These are phyloP conservation scores for Ostreobium quekettii DNA, from an alignment of 139 green algal species.

Conservation along the genomic window DNA sequence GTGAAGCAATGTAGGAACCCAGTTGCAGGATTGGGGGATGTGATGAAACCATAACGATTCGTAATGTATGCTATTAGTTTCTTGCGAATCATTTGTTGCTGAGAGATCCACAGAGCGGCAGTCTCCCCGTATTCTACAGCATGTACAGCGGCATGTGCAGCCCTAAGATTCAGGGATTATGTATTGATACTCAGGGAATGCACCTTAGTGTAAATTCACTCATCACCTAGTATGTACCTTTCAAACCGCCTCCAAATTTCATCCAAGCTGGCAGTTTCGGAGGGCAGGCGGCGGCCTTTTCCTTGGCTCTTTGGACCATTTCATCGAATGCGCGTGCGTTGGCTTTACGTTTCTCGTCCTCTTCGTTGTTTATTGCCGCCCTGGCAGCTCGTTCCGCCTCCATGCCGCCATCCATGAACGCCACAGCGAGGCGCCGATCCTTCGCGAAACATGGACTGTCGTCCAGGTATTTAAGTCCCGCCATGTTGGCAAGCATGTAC, in stretches of 20 bases:
- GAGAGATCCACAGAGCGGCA: too few species aligned
- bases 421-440: slow-evolving; percentile 47
- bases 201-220: too few species aligned
- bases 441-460: slow-evolving; percentile 48
- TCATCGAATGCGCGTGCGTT: slow-evolving; percentile 49
- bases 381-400: slow-evolving; percentile 28
- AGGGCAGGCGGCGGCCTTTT: slow-evolving; percentile 28
- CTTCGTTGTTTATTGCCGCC: slow-evolving; percentile 34
- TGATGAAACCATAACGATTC: too few species aligned
- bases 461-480: slow-evolving; percentile 59
- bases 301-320: slow-evolving; percentile 42
- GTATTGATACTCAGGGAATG: too few species aligned
- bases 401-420: slow-evolving; percentile 39
- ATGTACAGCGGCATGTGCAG: too few species aligned
- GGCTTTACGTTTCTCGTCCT: slow-evolving; percentile 31
- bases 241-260: slow-evolving; percentile 39
- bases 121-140: too few species aligned
- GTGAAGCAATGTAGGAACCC: too few species aligned
- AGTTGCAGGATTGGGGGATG: too few species aligned
- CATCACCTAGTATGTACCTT: too few species aligned
- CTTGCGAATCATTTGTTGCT: too few species aligned
- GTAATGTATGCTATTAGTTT: too few species aligned
- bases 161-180: too few species aligned
- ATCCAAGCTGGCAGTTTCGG: slow-evolving; percentile 44
- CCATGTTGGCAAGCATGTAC: slow-evolving; percentile 45